These are phyloP conservation scores for Singerocomus rubriflavus DNA, from an alignment of 1,284 basidiomycete genomes.

Conservation along the genomic window DNA sequence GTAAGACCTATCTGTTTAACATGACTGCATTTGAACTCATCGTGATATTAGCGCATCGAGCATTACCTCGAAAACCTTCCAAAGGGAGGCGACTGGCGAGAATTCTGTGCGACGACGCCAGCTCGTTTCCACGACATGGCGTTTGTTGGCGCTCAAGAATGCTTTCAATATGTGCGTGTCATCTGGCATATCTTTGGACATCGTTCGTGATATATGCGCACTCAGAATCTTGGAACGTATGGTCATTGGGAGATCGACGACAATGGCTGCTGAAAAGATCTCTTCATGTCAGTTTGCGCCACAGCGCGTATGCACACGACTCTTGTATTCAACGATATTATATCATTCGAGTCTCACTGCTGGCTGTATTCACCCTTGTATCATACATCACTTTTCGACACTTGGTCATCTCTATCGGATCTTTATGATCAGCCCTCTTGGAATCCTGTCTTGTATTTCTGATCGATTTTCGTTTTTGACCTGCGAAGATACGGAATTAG, in stretches of 20 bases:
- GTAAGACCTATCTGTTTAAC: not conserved
- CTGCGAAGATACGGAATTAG: too few species aligned
- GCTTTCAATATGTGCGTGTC: slow-evolving; percentile 18
- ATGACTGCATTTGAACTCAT: not conserved
- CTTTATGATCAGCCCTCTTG: too few species aligned
- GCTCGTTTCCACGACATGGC: slow-evolving; percentile 10
- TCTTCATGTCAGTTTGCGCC: too few species aligned
- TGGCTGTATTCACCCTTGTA: too few species aligned
- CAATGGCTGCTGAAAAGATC: slow-evolving; percentile 13
- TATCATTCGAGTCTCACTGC: too few species aligned
- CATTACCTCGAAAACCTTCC: slow-evolving; percentile 27
- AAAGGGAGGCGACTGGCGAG: slow-evolving; percentile 16
- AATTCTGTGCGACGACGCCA: slow-evolving; percentile 31
- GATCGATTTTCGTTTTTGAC: too few species aligned
- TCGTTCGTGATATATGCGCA: not conserved
- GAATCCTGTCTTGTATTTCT: too few species aligned
- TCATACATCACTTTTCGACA: too few species aligned
- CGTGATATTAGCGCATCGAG: slow-evolving; percentile 2
- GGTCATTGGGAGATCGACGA: slow-evolving; percentile 30
- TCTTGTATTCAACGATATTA: too few species aligned
- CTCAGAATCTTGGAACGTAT: slow-evolving; percentile 19
- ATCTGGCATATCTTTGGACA: not conserved
- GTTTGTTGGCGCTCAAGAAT: slow-evolving; percentile 23
- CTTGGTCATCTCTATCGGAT: too few species aligned
- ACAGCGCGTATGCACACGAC: too few species aligned